These are phyloP conservation scores for Beta macrorhiza DNA, from an alignment of 179 eudicot genomes.

Conservation along the genomic window DNA sequence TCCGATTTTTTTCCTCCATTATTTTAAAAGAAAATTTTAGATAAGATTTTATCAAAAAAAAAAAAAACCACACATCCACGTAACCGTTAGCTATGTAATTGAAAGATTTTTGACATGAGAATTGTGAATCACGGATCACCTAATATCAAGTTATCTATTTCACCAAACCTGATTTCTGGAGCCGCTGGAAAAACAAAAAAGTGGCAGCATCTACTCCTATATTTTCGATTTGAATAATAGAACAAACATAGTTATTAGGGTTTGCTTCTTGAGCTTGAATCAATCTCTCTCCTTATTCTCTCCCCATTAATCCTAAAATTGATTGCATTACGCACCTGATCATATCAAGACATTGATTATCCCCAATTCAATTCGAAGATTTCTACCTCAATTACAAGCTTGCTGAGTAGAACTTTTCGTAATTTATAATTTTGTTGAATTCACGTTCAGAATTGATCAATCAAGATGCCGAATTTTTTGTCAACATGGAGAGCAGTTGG, in stretches of 20 bases:
- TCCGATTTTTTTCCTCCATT: no score
- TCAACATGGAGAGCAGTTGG: constrained; percentile 50
- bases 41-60: no score
- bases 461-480: constrained; percentile 41
- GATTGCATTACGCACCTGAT: not conserved
- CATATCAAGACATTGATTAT: not conserved
- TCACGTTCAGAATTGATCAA: not conserved
- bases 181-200: no score
- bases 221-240: no score
- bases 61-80: no score
- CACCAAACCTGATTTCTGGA: no score
- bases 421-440: not conserved
- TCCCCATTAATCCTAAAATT: not conserved
- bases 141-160: no score
- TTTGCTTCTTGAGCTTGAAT: not conserved
- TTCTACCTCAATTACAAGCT: not conserved
- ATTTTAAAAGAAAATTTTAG: no score
- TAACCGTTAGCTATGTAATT: no score
- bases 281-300: not conserved
- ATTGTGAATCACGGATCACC: no score
- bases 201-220: no score
- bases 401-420: not conserved
- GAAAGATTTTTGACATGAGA: no score
- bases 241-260: not conserved
- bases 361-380: not conserved